A percentile compares a stretch with the other conserved stretches of the same genome.
Conservation (phyloP, 2,329 filamentous ascomycete genomes). For the Aspergillus sp. region DNA sequence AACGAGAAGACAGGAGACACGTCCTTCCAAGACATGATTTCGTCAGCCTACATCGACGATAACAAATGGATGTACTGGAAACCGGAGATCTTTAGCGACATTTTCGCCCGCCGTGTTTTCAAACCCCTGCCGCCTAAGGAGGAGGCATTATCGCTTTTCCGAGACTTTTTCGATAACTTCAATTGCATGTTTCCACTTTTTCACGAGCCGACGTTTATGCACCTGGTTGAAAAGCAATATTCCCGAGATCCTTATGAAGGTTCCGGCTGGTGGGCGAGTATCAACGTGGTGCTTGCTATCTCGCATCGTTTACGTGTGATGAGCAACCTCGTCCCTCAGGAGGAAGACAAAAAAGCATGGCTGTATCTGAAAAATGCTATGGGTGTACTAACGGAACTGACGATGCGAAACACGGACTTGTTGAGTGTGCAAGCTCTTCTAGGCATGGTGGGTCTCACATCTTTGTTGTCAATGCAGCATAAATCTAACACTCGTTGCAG, state of each 20-base stretch:
- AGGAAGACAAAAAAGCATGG: slow-evolving; percentile 95
- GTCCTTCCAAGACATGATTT: slow-evolving; percentile 94
- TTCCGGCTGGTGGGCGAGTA: slow-evolving; percentile 96
- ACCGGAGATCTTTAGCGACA: slow-evolving; percentile 91
- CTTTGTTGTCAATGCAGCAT: background rate
- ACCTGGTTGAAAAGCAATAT: slow-evolving; percentile 91
- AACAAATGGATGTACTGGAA: slow-evolving; percentile 98
- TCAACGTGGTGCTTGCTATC: slow-evolving; percentile 93
- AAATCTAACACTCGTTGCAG: slow-evolving; percentile 28
- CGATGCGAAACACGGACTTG: slow-evolving; percentile 93
- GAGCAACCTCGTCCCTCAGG: slow-evolving; percentile 86
- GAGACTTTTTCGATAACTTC: slow-evolving; percentile 97
- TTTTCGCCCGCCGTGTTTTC: slow-evolving; percentile 84
- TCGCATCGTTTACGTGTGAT: slow-evolving; percentile 89
- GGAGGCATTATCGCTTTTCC: slow-evolving; percentile 84
- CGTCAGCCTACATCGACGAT: slow-evolving; percentile 83
- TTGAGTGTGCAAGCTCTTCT: slow-evolving; percentile 91
- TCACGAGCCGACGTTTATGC: slow-evolving; percentile 98
- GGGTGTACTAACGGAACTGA: slow-evolving; percentile 86
- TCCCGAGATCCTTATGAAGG: slow-evolving; percentile 89
- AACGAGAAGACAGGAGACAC: slow-evolving; percentile 96
- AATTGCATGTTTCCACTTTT: slow-evolving; percentile 98
- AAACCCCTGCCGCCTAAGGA: slow-evolving; percentile 77
- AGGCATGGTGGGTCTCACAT: slow-evolving; percentile 64
- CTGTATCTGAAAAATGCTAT: slow-evolving; percentile 95